These are phyloP conservation scores for Geopyxis carbonaria DNA, from an alignment of 495 filamentous ascomycete genomes.

Conservation along the genomic window DNA sequence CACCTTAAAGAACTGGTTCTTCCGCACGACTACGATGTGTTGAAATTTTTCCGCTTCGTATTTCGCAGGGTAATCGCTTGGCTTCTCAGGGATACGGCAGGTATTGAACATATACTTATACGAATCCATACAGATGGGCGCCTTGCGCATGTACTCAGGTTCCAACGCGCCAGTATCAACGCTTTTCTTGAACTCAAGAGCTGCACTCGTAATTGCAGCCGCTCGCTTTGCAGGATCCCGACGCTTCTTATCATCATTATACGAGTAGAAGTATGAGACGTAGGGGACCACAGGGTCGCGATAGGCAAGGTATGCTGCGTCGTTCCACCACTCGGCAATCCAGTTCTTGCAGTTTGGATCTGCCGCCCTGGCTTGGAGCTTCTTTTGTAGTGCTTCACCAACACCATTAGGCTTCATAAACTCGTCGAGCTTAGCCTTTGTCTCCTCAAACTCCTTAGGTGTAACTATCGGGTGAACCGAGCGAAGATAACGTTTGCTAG, in stretches of 20 bases:
- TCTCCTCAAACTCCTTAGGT: slow-evolving; percentile 42
- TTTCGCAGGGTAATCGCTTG: slow-evolving; percentile 69
- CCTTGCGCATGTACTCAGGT: slow-evolving; percentile 93
- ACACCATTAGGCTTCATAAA: slow-evolving; percentile 54
- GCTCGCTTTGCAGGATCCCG: slow-evolving; percentile 83
- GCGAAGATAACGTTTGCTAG: slow-evolving; percentile 77
- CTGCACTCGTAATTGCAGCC: slow-evolving; percentile 69
- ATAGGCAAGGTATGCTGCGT: slow-evolving; percentile 76
- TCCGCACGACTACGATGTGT: slow-evolving; percentile 79
- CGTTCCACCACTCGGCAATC: slow-evolving; percentile 96
- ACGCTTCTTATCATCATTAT: slow-evolving; percentile 68
- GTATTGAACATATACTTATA: slow-evolving; percentile 99
- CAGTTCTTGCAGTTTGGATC: slow-evolving; percentile 82
- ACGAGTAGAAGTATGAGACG: slow-evolving; percentile 98
- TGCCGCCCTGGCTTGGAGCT: slow-evolving; percentile 62
- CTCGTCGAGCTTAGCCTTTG: slow-evolving; percentile 46
- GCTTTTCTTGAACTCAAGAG: slow-evolving; percentile 82
- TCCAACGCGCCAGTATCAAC: slow-evolving; percentile 72
- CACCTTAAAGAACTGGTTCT: slow-evolving; percentile 97
- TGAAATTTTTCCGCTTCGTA: slow-evolving; percentile 54
- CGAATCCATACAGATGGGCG: slow-evolving; percentile 89
- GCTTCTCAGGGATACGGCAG: slow-evolving; percentile 69
- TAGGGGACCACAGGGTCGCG: slow-evolving; percentile 95
- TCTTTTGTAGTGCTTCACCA: slow-evolving; percentile 74
- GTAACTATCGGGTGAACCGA: slow-evolving; percentile 61